Conservation (phyloP, 129 eudicot genomes). For the Mikania micrantha region DNA sequence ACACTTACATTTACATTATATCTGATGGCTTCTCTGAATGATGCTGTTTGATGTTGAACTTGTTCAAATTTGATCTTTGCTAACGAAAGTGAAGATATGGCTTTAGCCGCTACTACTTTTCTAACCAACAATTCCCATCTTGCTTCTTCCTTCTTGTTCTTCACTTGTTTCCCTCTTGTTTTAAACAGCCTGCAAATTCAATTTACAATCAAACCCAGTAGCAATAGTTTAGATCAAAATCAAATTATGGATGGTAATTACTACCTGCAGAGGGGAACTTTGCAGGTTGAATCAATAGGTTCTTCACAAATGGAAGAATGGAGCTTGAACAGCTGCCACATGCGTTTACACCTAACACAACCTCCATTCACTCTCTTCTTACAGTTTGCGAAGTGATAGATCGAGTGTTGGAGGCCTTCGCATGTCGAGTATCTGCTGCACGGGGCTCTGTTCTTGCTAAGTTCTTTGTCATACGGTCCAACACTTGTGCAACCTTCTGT, state of each 20-base stretch:
- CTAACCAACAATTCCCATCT: constrained; percentile 66
- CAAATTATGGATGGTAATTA: not conserved
- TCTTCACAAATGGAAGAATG: constrained; percentile 83
- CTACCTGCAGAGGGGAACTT: constrained; percentile 97
- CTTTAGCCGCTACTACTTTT: constrained; percentile 69
- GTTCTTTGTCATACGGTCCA: constrained; percentile 71
- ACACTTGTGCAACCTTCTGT: constrained; percentile 92
- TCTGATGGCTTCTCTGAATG: constrained; percentile 7
- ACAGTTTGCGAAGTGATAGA: constrained; percentile 73
- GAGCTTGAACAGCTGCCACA: constrained; percentile 90
- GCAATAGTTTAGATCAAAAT: too few relatives aligned
- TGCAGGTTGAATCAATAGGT: constrained; percentile 59
- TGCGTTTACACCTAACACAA: constrained; percentile 70
- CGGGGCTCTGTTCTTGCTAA: constrained; percentile 54
- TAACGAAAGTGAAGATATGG: constrained; percentile 61
- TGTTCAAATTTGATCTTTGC: constrained; percentile 45
- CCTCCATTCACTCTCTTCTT: constrained; percentile 80
- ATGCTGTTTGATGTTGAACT: constrained; percentile 22
- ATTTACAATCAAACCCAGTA: constrained; percentile 1
- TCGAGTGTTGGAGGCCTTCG: constrained; percentile 67
- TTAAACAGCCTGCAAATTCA: constrained; percentile 54
- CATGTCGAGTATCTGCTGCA: constrained; percentile 76
- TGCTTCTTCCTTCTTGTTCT: constrained; percentile 44
- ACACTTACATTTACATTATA: constrained; percentile 31
- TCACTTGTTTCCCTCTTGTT: constrained; percentile 42